A percentile compares a stretch with the other conserved stretches of the same genome.
These are phyloP conservation scores for Saturnispora halmiae DNA, from an alignment of 805 yeast species.

Conservation along the genomic window DNA sequence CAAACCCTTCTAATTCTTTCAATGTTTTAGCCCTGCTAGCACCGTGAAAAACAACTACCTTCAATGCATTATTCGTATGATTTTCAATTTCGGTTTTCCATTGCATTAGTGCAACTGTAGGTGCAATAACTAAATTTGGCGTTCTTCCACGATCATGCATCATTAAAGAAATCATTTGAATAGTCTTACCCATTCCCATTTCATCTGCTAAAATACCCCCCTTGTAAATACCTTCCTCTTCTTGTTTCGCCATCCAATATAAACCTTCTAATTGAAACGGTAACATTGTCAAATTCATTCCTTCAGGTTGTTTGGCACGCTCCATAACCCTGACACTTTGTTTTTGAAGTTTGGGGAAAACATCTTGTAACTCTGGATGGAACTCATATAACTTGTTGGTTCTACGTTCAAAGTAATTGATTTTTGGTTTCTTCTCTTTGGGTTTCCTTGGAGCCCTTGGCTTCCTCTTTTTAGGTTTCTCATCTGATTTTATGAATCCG, in stretches of 20 bases:
- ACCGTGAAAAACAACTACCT: constrained; percentile 76
- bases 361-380: constrained; percentile 71
- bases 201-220: constrained; percentile 98
- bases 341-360: constrained; percentile 55
- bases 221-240: constrained; percentile 63
- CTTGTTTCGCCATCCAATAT: constrained; percentile 81
- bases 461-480: constrained; percentile 11
- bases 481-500: constrained; percentile 19
- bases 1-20: constrained; percentile 51
- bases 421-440: constrained; percentile 37
- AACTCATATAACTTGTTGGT: constrained; percentile 58
- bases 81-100: constrained; percentile 90
- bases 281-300: constrained; percentile 60
- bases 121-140: constrained; percentile 89
- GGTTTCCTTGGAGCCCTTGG: constrained; percentile 15
- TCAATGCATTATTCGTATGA: constrained; percentile 66
- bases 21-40: constrained; percentile 57
- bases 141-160: constrained; percentile 55
- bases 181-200: constrained; percentile 99
- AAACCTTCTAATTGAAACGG: constrained; percentile 95
- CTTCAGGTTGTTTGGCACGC: constrained; percentile 66
- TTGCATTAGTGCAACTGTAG: constrained; percentile 97
- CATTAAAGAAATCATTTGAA: constrained; percentile 86
- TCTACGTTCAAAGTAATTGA: constrained; percentile 60
- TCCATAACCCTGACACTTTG: constrained; percentile 40